Evolutionary conservation across 768 basidiomycete species (phyloP), one percentile per base, ranked within the genome.

Genomic region (Suillus occidentalis): DNA sequence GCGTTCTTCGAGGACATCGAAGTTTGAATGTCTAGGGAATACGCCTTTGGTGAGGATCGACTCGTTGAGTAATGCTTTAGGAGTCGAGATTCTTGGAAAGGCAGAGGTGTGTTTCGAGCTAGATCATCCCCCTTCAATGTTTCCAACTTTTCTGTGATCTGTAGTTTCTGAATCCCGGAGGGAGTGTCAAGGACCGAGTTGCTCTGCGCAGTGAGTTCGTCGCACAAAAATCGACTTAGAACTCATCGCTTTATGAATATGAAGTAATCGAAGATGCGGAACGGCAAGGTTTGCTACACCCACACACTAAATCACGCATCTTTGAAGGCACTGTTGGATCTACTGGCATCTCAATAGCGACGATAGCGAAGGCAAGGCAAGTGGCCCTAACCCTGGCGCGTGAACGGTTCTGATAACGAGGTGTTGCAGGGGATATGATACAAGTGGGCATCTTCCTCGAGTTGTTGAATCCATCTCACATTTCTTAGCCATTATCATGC

Each of bases 321-420:
- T 99, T 99, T 64, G 97, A 99, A 76, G 97, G 97, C 4, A 99
- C 97, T 0, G 94, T 97, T 4, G 97, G 94, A 9, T 95, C 94
- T 0, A 97, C 95, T 0, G 95, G 97, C 7, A 99, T 99, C 63
- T 97, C 95, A 1, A 89, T 99, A 60, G 97, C 97, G 0, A 97
- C 92, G 3, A 91, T 99, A 60, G 92, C 95, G 2, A 84, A 85
- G 68, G 95, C 95, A 13, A 88, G 90, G 94, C 92, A 68, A 58
- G 84, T 69, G 43, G 18, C 1, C 34, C 34, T 25, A 13, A 2
- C 6, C 13, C 12, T 57, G 2, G 10, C 45, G 58, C 22, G 47
- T 16, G 4, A 12, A 39, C 20, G 7, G 40, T 45, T 62, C 39
- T 13, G 12, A 12, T 36, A 55, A 9, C 36, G 14, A 64, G 22